A percentile compares a stretch with the other conserved stretches of the same genome.
phyloP scores from a whole-genome alignment of 75 land plant species.

The Pinus tabuliformis region DNA sequence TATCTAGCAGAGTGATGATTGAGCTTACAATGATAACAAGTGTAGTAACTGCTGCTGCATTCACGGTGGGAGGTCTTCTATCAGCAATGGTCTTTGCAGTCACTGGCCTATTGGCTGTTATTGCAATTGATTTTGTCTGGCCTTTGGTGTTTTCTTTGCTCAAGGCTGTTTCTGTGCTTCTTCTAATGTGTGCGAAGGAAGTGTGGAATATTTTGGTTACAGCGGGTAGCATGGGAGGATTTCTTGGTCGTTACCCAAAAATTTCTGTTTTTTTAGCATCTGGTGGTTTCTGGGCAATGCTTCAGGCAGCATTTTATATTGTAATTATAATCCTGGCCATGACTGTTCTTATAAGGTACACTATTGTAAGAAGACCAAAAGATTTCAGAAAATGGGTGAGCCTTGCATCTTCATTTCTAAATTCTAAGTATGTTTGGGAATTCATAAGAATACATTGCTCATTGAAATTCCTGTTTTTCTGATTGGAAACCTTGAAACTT shows the following conservation, averaged over 20 bases:
- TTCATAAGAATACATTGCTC: neutral
- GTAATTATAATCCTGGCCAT: slow-evolving; percentile 49
- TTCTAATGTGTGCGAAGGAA: slow-evolving; percentile 15
- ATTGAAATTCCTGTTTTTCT: neutral
- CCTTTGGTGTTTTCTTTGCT: slow-evolving; percentile 9
- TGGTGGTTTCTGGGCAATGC: slow-evolving; percentile 43
- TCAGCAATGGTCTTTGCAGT: slow-evolving; percentile 61
- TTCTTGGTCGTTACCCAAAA: slow-evolving; percentile 17
- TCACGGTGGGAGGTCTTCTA: slow-evolving; percentile 60
- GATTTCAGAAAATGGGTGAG: slow-evolving; percentile 84
- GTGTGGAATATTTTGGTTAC: slow-evolving; percentile 26
- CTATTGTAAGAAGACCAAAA: slow-evolving; percentile 85
- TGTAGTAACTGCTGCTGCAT: slow-evolving; percentile 61
- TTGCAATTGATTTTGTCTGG: slow-evolving; percentile 11
- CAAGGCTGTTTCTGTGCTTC: neutral
- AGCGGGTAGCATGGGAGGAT: slow-evolving; percentile 18
- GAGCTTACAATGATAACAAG: slow-evolving; percentile 71
- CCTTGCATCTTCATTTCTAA: slow-evolving; percentile 6
- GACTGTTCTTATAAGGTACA: slow-evolving; percentile 72
- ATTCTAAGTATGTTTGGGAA: slow-evolving; percentile 3
- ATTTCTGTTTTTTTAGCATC: slow-evolving; percentile 32
- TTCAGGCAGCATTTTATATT: slow-evolving; percentile 45
- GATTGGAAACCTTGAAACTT: slow-evolving; percentile 1
- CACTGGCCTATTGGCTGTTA: slow-evolving; percentile 37
- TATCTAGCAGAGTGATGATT: slow-evolving; percentile 78